Evolutionary conservation across 2,329 filamentous ascomycete species (phyloP).

Genomic region (Ceratocystis alfenasii): DNA sequence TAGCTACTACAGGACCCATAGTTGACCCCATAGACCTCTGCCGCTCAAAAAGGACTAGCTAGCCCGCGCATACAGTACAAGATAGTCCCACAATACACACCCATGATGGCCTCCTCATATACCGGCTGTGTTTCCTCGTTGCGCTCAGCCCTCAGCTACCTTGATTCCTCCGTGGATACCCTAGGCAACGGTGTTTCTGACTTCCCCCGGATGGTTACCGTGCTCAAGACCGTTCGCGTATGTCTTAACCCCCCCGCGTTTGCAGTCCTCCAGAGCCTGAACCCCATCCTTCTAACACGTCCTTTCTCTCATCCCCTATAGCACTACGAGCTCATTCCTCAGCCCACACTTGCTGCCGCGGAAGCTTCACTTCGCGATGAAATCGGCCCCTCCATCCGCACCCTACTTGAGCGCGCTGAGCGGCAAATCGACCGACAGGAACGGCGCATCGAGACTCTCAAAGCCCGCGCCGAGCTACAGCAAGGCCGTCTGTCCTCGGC

Average conservation of each 20-base stretch:
- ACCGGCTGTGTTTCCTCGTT: conserved; percentile 48
- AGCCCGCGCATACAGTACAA: not conserved
- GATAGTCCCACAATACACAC: not conserved
- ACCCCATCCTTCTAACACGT: conserved; percentile 26
- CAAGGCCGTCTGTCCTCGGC: conserved; percentile 47
- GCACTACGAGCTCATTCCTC: conserved; percentile 89
- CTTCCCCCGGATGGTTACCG: conserved; percentile 43
- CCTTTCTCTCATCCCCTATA: conserved; percentile 74
- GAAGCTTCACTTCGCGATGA: conserved; percentile 77
- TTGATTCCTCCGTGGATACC: conserved; percentile 48
- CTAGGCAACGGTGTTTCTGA: conserved; percentile 46
- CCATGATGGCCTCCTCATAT: conserved; percentile 30
- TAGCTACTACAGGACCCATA: not conserved
- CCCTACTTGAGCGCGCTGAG: conserved; percentile 69
- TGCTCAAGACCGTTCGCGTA: conserved; percentile 48
- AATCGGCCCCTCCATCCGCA: conserved; percentile 74
- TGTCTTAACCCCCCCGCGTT: conserved; percentile 24
- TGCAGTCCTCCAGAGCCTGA: too few species aligned
- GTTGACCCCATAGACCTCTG: not conserved
- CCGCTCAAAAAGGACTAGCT: not conserved
- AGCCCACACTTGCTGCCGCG: conserved; percentile 67
- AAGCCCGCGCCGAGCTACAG: conserved; percentile 71
- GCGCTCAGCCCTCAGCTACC: conserved; percentile 47
- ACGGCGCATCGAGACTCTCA: conserved; percentile 69
- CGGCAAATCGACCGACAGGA: conserved; percentile 72